Conservation (phyloP, 2,329 filamentous ascomycete species). For the Hypocreales sp. region DNA sequence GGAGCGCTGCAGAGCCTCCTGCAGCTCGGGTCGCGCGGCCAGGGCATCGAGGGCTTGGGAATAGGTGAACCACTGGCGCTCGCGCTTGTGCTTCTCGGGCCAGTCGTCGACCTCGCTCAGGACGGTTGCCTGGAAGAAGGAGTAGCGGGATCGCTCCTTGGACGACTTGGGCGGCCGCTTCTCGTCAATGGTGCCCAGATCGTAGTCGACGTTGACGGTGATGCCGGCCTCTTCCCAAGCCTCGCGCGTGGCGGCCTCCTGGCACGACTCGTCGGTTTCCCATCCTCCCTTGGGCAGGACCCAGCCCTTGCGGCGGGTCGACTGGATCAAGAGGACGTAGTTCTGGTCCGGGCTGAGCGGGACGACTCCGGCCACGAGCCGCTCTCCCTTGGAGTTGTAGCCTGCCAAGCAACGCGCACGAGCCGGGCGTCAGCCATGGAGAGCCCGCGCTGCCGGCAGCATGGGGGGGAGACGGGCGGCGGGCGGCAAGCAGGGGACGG, state of each 20-base stretch:
- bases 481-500: not conserved
- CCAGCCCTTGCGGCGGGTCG: constrained; percentile 81
- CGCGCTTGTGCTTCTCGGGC: constrained; percentile 88
- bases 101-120: constrained; percentile 72
- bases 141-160: constrained; percentile 49
- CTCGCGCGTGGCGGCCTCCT: constrained; percentile 73
- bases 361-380: constrained; percentile 88
- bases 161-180: constrained; percentile 62
- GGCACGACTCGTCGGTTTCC: constrained; percentile 85
- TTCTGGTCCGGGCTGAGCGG: constrained; percentile 75
- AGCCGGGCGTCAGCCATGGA: constrained; percentile 6
- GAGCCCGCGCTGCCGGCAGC: too few species aligned
- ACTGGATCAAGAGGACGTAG: constrained; percentile 86
- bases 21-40: constrained; percentile 65
- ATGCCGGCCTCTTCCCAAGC: constrained; percentile 98
- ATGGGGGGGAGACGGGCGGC: not conserved
- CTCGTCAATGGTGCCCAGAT: constrained; percentile 77
- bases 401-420: constrained; percentile 35
- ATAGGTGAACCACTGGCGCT: constrained; percentile 81
- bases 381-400: constrained; percentile 83
- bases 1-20: constrained; percentile 74
- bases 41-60: constrained; percentile 66
- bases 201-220: constrained; percentile 65
- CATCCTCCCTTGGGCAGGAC: constrained; percentile 95
- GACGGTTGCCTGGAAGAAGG: constrained; percentile 81